Conservation (phyloP, 2,329 filamentous ascomycete species). For the Tolypocladium album region DNA sequence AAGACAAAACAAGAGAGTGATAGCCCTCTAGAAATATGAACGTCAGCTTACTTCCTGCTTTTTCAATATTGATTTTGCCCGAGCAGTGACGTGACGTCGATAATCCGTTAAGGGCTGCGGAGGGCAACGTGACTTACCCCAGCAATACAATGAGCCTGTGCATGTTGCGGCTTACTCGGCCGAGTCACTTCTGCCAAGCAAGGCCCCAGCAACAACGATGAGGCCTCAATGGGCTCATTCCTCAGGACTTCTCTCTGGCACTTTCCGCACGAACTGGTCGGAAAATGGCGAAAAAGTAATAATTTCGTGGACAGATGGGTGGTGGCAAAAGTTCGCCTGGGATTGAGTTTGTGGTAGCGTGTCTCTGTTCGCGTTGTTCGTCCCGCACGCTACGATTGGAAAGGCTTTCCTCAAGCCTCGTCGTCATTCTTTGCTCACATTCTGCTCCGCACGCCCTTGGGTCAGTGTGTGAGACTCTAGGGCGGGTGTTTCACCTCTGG, state of each 20-base stretch:
- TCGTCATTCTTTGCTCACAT: background rate
- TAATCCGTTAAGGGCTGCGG: background rate
- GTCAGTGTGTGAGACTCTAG: background rate
- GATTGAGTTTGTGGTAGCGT: background rate
- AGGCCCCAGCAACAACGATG: background rate
- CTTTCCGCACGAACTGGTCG: background rate
- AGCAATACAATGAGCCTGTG: background rate
- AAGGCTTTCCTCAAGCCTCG: background rate
- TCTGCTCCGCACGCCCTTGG: background rate
- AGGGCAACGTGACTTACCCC: background rate
- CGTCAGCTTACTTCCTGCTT: background rate
- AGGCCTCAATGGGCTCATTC: background rate
- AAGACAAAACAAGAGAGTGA: background rate
- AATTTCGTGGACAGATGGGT: background rate
- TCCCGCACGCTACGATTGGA: background rate
- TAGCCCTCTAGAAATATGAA: background rate
- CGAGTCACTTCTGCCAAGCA: background rate
- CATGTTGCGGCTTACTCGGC: background rate
- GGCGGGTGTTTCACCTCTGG: background rate
- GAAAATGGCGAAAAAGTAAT: background rate
- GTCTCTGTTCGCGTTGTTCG: background rate
- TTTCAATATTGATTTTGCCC: background rate
- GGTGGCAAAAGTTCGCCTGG: background rate
- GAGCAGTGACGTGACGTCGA: background rate
- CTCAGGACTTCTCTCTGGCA: background rate